Evolutionary conservation across 2,329 filamentous ascomycete genomes (phyloP), one percentile per base, ranked within the genome.

Genomic region (Teratosphaeria destructans): DNA sequence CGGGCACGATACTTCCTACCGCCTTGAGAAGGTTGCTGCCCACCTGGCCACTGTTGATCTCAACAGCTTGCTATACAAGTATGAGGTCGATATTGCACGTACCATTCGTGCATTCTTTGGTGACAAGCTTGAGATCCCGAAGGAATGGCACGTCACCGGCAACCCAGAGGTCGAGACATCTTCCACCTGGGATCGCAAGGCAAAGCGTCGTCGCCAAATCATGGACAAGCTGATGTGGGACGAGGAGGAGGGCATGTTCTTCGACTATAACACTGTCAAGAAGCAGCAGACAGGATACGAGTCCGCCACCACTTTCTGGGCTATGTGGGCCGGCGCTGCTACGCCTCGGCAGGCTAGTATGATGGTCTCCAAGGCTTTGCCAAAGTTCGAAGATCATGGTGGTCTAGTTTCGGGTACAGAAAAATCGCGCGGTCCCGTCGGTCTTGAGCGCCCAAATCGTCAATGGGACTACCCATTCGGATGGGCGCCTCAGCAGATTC

Each of bases 391-490:
- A 74, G 89, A 84, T 1, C 87, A 87, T 61, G 94, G 94, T 35
- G 94, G 94, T 7, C 80, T 99, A 19, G 82, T 95, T 1, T 93
- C 92, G 1, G 93, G 93, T 58, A 96, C 93, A 0, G 86, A 96
- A 71, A 84, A 91, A 74, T 96, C 90, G 58, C 88, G 94, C 53
- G 94, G 94, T 49, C 78, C 81, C 35, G 79, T 96, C 62, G 86
- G 88, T 12, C 75, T 96, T 47, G 84, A 92, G 67, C 83, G 93
- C 55, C 94, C 94, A 7, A 97, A 96, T 74, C 85, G 94, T 67
- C 94, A 99, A 73, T 99, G 94, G 94, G 94, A 99, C 73, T 97
- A 91, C 72, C 94, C 94, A 0, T 97, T 94, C 71, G 94, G 94
- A 61, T 99, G 94, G 94, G 94, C 94, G 59, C 94, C 94, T 35